Evolutionary conservation across 169 alveolate genomes (phyloP).

Genomic region (Cryptosporidium parvum): DNA sequence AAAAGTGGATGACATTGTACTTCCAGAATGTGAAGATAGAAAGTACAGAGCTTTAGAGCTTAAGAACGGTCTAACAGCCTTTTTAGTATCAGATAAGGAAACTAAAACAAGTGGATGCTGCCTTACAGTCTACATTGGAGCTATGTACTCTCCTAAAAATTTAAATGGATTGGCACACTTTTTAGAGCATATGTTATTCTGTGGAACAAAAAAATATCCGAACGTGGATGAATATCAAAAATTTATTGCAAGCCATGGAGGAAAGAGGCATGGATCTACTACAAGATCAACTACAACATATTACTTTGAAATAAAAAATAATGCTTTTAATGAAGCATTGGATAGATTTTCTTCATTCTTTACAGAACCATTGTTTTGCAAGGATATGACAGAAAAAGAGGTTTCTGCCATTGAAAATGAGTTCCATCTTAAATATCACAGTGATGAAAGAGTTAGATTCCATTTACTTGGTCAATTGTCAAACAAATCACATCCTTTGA

Average conservation of each 20-base stretch:
- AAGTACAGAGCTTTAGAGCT: constrained; percentile 42
- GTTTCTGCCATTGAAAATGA: constrained; percentile 87
- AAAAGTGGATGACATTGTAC: neutral
- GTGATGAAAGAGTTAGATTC: constrained; percentile 68
- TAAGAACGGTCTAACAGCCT: constrained; percentile 47
- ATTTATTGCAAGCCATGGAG: constrained; percentile 83
- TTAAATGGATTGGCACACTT: constrained; percentile 90
- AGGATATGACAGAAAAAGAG: constrained; percentile 83
- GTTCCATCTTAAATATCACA: constrained; percentile 58
- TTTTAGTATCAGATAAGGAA: constrained; percentile 68
- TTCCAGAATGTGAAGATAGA: constrained; percentile 63
- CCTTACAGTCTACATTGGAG: constrained; percentile 84
- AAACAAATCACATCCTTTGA: constrained; percentile 52
- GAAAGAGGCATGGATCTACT: constrained; percentile 84
- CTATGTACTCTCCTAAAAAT: constrained; percentile 85
- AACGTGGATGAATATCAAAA: constrained; percentile 81
- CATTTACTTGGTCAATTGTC: constrained; percentile 54
- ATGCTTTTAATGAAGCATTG: constrained; percentile 80
- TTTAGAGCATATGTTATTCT: constrained; percentile 89
- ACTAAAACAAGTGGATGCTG: constrained; percentile 71
- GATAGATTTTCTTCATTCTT: constrained; percentile 85
- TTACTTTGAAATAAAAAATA: constrained; percentile 83
- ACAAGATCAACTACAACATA: constrained; percentile 85
- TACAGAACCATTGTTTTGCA: constrained; percentile 82
- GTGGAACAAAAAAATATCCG: constrained; percentile 90